Percentiles rank a stretch among this genome's conserved stretches.
These are phyloP conservation scores for Rubia peregrina DNA, from an alignment of 305 asterid genomes.

Conservation along the genomic window DNA sequence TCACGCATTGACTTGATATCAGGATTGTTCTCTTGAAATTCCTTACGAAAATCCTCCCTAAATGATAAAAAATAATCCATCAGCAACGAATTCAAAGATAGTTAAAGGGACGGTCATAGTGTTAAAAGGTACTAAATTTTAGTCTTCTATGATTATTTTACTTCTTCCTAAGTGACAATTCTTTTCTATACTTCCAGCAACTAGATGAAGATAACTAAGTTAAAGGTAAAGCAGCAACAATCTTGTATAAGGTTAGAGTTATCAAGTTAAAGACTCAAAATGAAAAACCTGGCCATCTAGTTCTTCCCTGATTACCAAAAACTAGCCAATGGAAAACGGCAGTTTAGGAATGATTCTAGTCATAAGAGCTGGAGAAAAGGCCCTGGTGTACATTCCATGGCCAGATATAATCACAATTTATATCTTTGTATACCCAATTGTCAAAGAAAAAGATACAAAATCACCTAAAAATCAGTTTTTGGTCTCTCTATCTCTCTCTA, in stretches of 20 bases:
- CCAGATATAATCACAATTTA: neutral
- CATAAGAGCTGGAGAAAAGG: neutral
- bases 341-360: neutral
- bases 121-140: neutral
- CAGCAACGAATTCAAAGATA: constrained; percentile 1
- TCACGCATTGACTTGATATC: constrained; percentile 86
- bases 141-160: neutral
- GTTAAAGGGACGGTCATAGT: neutral
- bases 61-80: constrained; percentile 17
- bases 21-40: constrained; percentile 71
- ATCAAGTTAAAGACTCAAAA: neutral
- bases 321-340: neutral
- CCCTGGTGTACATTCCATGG: neutral
- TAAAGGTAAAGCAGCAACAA: neutral
- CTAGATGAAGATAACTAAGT: neutral
- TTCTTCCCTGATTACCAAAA: neutral
- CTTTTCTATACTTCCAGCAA: neutral
- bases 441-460: neutral
- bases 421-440: neutral
- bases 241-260: neutral
- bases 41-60: constrained; percentile 99
- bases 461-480: neutral
- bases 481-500: neutral
- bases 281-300: neutral
- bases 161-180: neutral